Evolutionary conservation across 2,329 filamentous ascomycete genomes (phyloP).

Genomic region (Fusarium xylarioides): DNA sequence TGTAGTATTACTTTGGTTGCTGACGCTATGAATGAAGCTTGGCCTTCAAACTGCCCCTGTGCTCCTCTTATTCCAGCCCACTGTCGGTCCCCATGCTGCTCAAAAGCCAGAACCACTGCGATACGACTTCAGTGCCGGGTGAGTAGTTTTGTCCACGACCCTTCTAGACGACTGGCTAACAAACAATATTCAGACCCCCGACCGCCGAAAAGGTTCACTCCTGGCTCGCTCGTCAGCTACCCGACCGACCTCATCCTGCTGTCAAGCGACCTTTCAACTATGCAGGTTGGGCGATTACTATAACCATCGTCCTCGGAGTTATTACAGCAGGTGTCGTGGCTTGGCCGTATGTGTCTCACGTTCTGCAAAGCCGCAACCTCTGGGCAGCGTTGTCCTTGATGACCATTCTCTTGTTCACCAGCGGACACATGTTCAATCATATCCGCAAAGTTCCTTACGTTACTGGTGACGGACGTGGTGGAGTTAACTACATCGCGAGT

Average conservation of each 20-base stretch:
- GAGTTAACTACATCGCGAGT: conserved; percentile 86
- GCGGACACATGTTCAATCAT: conserved; percentile 99
- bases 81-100: conserved; percentile 80
- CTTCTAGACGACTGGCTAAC: neutral
- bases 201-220: conserved; percentile 79
- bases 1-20: neutral
- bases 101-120: conserved; percentile 73
- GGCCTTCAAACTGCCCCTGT: conserved; percentile 94
- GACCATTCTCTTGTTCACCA: conserved; percentile 89
- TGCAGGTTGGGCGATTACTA: conserved; percentile 73
- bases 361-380: conserved; percentile 89
- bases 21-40: conserved; percentile 68
- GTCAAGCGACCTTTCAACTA: conserved; percentile 90
- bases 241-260: conserved; percentile 79
- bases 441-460: conserved; percentile 97
- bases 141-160: conserved; percentile 44
- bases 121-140: conserved; percentile 88
- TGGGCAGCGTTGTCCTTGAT: conserved; percentile 94
- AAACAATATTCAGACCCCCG: conserved; percentile 63
- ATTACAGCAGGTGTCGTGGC: conserved; percentile 75
- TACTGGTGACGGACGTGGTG: conserved; percentile 81
- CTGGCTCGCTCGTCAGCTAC: conserved; percentile 83
- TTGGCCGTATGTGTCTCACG: conserved; percentile 80
- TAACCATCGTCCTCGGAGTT: conserved; percentile 74
- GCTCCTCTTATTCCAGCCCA: conserved; percentile 86